A percentile compares a stretch with the other conserved stretches of the same genome.
These are phyloP conservation scores for Brettanomyces naardenensis DNA, from an alignment of 805 yeast genomes.

Conservation along the genomic window DNA sequence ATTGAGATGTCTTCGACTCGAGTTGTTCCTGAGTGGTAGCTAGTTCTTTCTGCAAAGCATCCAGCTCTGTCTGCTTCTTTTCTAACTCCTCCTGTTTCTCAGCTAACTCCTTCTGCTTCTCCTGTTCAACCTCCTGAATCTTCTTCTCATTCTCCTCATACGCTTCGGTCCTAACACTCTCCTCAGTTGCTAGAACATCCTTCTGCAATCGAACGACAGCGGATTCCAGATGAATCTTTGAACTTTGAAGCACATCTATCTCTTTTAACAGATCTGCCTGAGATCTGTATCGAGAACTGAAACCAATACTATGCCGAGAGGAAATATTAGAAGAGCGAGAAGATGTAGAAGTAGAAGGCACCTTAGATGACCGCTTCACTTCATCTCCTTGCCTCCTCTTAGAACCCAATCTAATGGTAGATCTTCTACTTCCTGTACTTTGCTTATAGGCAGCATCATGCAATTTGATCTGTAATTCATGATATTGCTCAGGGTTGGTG, in stretches of 20 bases:
- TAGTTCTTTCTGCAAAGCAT: too few relatives aligned
- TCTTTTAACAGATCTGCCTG: not conserved
- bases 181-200: conserved; percentile 10
- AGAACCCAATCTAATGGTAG: too few relatives aligned
- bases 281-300: not conserved
- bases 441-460: conserved; percentile 2
- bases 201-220: not conserved
- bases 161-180: conserved; percentile 20
- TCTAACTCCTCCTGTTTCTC: not conserved
- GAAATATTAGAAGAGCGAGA: not conserved
- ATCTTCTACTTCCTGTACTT: too few relatives aligned
- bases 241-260: not conserved
- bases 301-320: not conserved
- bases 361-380: too few relatives aligned
- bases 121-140: conserved; percentile 28
- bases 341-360: not conserved
- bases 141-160: conserved; percentile 28
- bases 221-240: not conserved
- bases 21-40: too few relatives aligned
- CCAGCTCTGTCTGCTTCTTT: not conserved
- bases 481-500: conserved; percentile 23
- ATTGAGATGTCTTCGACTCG: too few relatives aligned
- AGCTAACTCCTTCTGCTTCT: conserved; percentile 5
- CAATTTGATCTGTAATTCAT: conserved; percentile 17
- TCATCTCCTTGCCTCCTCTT: too few relatives aligned